Base-by-base conservation (phyloP, 805 yeast genomes). In the Wickerhamomyces rabaulensis region DNA sequence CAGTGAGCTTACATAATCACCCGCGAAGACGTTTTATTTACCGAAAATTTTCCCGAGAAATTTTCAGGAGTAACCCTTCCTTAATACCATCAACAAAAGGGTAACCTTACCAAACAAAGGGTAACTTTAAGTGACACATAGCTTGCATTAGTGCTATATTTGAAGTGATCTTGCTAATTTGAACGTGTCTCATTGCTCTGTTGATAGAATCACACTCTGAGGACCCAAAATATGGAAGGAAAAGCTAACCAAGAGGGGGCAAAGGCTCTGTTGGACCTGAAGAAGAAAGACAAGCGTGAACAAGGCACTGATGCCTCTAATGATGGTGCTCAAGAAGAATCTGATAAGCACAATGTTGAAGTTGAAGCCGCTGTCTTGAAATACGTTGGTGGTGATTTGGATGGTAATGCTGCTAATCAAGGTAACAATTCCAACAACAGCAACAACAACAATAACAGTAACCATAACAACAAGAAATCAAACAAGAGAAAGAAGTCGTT, bases 321-420 rank as follows among this genome's bases (percentile, higher is more conserved):
- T n/a, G 47, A 48, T 6, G 51, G 36, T 7, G 33, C 36, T 33
- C 15, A 57, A 25, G 65, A 65, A 40, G 70, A 65, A 35, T 16
- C 36, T n/a, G 36, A 33, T 15, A 33, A 33, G 20, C 67, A 74
- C 47, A 80, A 78, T 13, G 94, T 84, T 3, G 94, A 84, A 56
- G 94, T 84, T 3, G 94, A 84, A 56, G 94, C 86, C 16, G 94
- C 90, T 0, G 90, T 86, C 16, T 73, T 85, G 78, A 74, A 78
- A 46, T 78, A 78, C 54, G 92, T 84, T 13, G 88, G 85, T 17
- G 85, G 83, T 7, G 75, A 82, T 1, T 63, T 83, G 38, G 78
- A 71, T 16, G 62, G 53, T 39, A 66, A 42, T 56, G 64, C 52
- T 31, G 41, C 25, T 40, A 39, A 23, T 41, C 45, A 49, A 38